Base-by-base conservation (phyloP, 1,284 basidiomycete species). In the Marasmius oreades region DNA sequence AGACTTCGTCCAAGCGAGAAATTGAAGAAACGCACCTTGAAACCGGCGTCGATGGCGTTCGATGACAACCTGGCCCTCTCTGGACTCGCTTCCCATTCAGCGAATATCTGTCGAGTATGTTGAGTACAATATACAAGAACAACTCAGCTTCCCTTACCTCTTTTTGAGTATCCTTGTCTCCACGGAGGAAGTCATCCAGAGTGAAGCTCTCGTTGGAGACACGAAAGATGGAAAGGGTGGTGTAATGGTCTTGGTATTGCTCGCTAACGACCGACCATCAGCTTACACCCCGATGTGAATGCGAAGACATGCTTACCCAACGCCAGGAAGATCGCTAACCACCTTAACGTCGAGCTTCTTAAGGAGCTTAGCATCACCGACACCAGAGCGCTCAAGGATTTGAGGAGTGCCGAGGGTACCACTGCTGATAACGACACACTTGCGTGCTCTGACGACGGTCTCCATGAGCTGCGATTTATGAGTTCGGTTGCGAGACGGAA, bases 241-340 rank as follows among this genome's bases (percentile, higher is more conserved):
- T 87, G 67, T 87, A 88, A 66, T 88, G 86, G 63, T 88, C 86
- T 67, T 88, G 84, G 67, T 88, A 88, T 69, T 87, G 72, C 68
- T 87, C 84, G 33, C 84, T 37, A 46, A n/a, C 33, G 37, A 6
- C 48, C 36, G 31, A 45, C 34, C 34, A 28, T 39, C 23, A 31
- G 23, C 24, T 26, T 18, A 5, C 31, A 18, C 34, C 3, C 18
- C 16, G 36, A 53, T 10, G 11, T 34, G 33, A 44, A 43, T 18
- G 16, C 42, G 50, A 31, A 37, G 5, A 5, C 45, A 44, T 18
- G 69, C 82, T 37, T 67, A 83, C 82, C 84, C 85, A 55, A 88
- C 86, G 51, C 86, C 85, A 16, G 86, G 84, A 56, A 88, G 76
- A 63, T 89, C 85, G 62, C 82, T 84, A 59, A 87, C 81, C 55